Conservation (phyloP, 106 monocot genomes). For the Gastrodia elata region DNA sequence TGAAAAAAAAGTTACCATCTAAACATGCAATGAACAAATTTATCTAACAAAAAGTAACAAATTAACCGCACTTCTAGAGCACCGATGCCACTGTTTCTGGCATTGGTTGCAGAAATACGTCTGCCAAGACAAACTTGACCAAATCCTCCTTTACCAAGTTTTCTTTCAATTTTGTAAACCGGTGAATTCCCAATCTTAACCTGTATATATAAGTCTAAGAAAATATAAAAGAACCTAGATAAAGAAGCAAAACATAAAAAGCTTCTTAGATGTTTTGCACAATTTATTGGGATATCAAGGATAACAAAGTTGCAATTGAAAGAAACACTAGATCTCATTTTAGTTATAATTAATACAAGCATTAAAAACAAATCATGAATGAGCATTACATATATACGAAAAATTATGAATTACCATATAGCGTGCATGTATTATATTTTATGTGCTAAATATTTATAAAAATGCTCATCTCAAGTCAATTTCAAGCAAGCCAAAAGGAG, state of each 20-base stretch:
- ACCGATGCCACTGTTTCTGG: conserved; percentile 24
- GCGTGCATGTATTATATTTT: no score
- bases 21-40: background rate
- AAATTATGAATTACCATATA: no score
- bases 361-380: background rate
- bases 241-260: conserved; percentile 14
- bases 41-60: conserved; percentile 5
- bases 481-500: no score
- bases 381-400: no score
- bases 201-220: conserved; percentile 23
- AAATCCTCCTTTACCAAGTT: conserved; percentile 80
- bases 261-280: background rate
- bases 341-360: background rate
- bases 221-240: no score
- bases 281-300: background rate
- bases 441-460: no score
- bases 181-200: conserved; percentile 62
- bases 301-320: background rate
- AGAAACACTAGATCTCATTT: background rate
- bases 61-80: conserved; percentile 44
- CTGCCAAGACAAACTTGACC: conserved; percentile 78
- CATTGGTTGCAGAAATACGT: conserved; percentile 34
- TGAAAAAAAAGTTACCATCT: background rate
- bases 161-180: conserved; percentile 52
- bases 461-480: no score